phyloP scores from a whole-genome alignment of 352 stramenopile species.

The Thraustotheca clavata region DNA sequence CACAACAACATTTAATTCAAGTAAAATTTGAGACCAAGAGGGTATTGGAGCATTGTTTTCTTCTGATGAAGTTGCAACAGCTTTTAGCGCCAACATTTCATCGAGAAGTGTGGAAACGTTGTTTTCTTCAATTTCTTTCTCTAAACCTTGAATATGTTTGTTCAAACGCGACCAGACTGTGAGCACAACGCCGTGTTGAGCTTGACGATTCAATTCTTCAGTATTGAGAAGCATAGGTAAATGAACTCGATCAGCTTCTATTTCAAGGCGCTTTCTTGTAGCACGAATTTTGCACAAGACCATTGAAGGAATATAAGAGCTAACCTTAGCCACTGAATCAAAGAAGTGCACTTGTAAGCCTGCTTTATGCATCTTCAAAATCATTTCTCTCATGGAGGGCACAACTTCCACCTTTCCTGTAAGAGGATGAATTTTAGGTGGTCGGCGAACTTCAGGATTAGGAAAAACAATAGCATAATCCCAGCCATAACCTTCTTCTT shows the following conservation, averaged over 20 bases:
- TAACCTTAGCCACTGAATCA: slow-evolving; percentile 48
- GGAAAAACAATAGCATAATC: slow-evolving; percentile 84
- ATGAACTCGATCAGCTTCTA: slow-evolving; percentile 56
- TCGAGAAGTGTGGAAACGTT: slow-evolving; percentile 4
- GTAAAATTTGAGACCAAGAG: slow-evolving; percentile 5
- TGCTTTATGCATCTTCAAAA: slow-evolving; percentile 58
- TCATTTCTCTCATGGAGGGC: slow-evolving; percentile 55
- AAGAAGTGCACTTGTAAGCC: slow-evolving; percentile 71
- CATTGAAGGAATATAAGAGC: slow-evolving; percentile 27
- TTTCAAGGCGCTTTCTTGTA: slow-evolving; percentile 54
- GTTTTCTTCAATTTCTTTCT: slow-evolving; percentile 14
- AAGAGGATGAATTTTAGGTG: slow-evolving; percentile 27
- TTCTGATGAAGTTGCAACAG: background rate
- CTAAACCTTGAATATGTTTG: slow-evolving; percentile 16
- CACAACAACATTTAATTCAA: slow-evolving; percentile 4
- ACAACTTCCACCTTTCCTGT: slow-evolving; percentile 55
- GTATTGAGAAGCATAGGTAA: slow-evolving; percentile 68
- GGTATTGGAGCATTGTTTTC: background rate
- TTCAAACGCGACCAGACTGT: slow-evolving; percentile 8
- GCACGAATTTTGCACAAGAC: slow-evolving; percentile 81
- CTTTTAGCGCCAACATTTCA: background rate
- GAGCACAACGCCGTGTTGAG: slow-evolving; percentile 35
- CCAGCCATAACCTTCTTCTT: slow-evolving; percentile 32
- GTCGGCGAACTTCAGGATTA: slow-evolving; percentile 27
- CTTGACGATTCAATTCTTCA: slow-evolving; percentile 44